Conservation (phyloP, 176 grass and related monocot species). For the Miscanthus lutarioriparius region DNA sequence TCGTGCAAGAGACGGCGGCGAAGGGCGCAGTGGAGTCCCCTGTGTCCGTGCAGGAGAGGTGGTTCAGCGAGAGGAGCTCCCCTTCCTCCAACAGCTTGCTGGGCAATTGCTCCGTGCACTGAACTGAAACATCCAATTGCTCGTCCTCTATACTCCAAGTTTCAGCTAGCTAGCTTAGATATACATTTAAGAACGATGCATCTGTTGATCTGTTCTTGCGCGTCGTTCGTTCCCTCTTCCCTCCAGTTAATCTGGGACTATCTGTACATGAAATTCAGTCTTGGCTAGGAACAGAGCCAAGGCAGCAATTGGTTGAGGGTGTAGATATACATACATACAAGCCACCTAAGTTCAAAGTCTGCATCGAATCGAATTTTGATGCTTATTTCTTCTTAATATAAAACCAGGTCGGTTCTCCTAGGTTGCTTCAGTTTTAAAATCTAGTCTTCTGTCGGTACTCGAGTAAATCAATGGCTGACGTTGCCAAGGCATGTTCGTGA, state of each 20-base stretch:
- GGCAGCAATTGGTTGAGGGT: not conserved
- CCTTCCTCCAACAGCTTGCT: constrained; percentile 67
- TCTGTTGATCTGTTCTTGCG: constrained; percentile 6
- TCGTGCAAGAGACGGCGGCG: not conserved
- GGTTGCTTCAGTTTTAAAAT: too few species aligned
- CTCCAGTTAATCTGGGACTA: not conserved
- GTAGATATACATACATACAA: not conserved
- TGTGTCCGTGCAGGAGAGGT: constrained; percentile 65
- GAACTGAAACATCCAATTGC: constrained; percentile 12
- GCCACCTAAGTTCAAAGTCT: not conserved
- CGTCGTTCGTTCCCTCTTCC: not conserved
- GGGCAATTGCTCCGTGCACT: constrained; percentile 43
- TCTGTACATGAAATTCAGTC: constrained; percentile 17
- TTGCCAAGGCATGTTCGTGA: too few species aligned
- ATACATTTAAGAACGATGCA: not conserved
- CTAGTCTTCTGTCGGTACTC: too few species aligned
- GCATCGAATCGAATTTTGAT: not conserved
- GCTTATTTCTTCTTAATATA: not conserved
- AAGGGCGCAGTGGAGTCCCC: constrained; percentile 49
- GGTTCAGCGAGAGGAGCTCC: constrained; percentile 63
- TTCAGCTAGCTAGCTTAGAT: not conserved
- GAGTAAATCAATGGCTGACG: not conserved
- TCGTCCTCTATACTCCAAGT: not conserved
- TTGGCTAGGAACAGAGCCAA: not conserved
- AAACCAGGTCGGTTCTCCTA: not conserved